Evolutionary conservation across 202 grass and related monocot genomes (phyloP), one percentile per base, ranked within the genome.

Genomic region (Alloteropsis angusta): DNA sequence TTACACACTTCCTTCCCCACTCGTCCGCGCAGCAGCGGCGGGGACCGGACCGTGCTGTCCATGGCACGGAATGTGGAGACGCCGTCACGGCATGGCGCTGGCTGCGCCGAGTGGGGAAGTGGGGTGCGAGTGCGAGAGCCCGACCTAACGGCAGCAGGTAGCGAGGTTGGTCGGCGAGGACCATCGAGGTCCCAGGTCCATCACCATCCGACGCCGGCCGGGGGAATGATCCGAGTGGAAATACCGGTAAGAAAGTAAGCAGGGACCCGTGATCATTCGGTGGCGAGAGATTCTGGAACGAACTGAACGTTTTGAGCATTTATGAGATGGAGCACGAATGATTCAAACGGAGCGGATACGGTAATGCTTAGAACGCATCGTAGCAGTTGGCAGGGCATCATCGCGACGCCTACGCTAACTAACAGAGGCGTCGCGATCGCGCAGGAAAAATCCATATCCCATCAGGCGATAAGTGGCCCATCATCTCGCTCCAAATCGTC

Each of bases 41-140:
- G 76, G 50, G 44, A 54, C 69, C 60, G 43, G 16, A 0, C 54
- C 3, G 63, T 65, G 81, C 61, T 84, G 71, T 71, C 63, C 25
- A 16, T 72, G 22, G 65, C 72, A 88, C 65, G 82, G 82, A 88
- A 88, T 77, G 71, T 59, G 34, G 48, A 85, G 82, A 81, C 64
- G 73, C 64, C 23, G 49, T 10, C 28, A 34, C 45, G n/a, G 35
- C 36, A 28, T 39, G n/a, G n/a, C n/a, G n/a, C n/a, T n/a, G n/a
- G n/a, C n/a, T n/a, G n/a, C n/a, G n/a, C n/a, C n/a, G n/a, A n/a
- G n/a, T n/a, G n/a, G n/a, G n/a, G n/a, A n/a, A n/a, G n/a, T n/a
- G n/a, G n/a, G n/a, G n/a, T n/a, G n/a, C n/a, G n/a, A n/a, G 48
- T 68, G 77, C 23, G 71, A 15, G n/a, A 6, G 39, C 55, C 68